These are phyloP conservation scores for Gilbertella persicaria DNA, from an alignment of 371 early-diverging fungal species.

Conservation along the genomic window DNA sequence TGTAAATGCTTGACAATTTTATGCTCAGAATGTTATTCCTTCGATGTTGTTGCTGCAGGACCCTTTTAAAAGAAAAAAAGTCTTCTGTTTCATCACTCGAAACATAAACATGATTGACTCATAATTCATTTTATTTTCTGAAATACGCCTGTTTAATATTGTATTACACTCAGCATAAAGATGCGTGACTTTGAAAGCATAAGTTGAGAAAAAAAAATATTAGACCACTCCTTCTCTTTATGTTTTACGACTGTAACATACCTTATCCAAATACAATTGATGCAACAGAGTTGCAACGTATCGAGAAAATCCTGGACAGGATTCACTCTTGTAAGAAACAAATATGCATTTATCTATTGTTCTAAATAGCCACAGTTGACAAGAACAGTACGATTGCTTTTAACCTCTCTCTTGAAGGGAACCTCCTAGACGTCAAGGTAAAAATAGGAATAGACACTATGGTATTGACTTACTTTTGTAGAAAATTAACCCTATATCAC, in stretches of 20 bases:
- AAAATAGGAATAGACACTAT: not conserved
- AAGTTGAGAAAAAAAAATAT: too few species aligned
- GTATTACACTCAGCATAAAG: too few species aligned
- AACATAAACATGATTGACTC: too few species aligned
- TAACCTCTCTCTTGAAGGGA: conserved; percentile 62
- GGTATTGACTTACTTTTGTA: conserved; percentile 13
- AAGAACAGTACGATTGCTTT: conserved; percentile 76
- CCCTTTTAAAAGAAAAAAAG: too few species aligned
- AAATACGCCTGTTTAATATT: too few species aligned
- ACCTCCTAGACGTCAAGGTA: conserved; percentile 59
- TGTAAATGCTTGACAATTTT: too few species aligned
- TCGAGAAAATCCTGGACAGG: conserved; percentile 43
- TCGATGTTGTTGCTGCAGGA: too few species aligned
- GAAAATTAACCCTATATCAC: conserved; percentile 40
- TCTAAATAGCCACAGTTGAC: conserved; percentile 22
- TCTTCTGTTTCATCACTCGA: too few species aligned
- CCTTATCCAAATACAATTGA: conserved; percentile 41
- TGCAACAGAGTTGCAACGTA: conserved; percentile 31
- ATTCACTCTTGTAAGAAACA: conserved; percentile 40
- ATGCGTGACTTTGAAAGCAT: too few species aligned
- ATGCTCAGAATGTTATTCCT: too few species aligned
- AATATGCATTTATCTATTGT: not conserved
- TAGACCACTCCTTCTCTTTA: too few species aligned
- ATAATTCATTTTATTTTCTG: too few species aligned
- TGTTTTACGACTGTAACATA: conserved; percentile 70